phyloP scores from a whole-genome alignment of 1,284 basidiomycete species.

The Cryptococcus sp. region DNA sequence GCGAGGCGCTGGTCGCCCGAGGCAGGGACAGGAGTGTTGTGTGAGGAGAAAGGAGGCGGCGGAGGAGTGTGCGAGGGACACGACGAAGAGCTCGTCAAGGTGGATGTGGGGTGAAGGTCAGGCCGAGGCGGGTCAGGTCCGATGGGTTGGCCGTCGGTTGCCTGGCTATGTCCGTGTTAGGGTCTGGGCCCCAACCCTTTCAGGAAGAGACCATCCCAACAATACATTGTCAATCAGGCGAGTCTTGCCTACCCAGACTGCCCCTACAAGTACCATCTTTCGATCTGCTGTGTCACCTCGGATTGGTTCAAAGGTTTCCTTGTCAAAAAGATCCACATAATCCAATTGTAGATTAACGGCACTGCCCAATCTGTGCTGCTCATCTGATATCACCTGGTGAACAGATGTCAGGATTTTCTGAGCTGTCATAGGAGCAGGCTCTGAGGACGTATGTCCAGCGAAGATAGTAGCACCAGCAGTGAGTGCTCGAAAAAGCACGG shows the following conservation, averaged over 20 bases:
- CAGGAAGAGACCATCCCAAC: conserved; percentile 55
- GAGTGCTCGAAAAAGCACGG: conserved; percentile 69
- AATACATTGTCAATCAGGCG: conserved; percentile 91
- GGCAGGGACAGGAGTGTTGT: no score
- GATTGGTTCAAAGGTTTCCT: conserved; percentile 59
- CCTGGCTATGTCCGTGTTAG: no score
- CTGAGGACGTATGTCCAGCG: neutral
- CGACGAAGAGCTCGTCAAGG: no score
- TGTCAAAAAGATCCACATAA: conserved; percentile 86
- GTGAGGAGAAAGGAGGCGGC: no score
- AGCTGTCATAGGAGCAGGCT: conserved; percentile 53
- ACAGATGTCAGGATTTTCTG: conserved; percentile 57
- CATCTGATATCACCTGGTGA: conserved; percentile 26
- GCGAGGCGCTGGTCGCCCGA: no score
- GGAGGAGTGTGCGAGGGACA: no score
- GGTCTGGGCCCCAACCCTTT: no score
- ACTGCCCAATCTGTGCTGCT: conserved; percentile 50
- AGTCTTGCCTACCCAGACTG: conserved; percentile 80
- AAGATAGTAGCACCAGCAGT: conserved; percentile 49
- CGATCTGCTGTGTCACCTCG: conserved; percentile 38
- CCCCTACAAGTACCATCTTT: conserved; percentile 79
- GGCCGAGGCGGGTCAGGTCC: no score
- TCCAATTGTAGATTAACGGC: conserved; percentile 66
- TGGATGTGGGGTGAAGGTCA: no score
- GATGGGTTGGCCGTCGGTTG: no score